These are phyloP conservation scores for Dalbergia cultrata DNA, from an alignment of 306 rosid genomes.

Conservation along the genomic window DNA sequence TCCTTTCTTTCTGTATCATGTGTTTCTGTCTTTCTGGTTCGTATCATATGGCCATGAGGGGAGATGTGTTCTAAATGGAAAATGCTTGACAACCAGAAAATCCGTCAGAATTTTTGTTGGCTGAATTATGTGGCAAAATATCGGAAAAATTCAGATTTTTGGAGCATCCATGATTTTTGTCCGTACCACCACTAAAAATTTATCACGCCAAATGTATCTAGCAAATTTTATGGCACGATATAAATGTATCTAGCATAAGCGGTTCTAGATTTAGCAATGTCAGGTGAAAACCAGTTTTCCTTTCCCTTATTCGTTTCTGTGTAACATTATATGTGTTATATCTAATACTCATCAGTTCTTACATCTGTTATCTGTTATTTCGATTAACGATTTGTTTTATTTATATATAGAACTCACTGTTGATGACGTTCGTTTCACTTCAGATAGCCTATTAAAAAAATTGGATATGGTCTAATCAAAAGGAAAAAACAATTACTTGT, in stretches of 20 bases:
- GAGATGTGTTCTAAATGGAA: too few relatives aligned
- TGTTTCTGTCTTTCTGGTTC: neutral
- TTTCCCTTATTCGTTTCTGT: neutral
- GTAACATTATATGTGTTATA: neutral
- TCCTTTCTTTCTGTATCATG: neutral
- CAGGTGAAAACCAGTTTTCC: constrained; percentile 27
- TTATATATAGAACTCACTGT: neutral
- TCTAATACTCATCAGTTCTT: neutral
- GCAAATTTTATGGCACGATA: too few relatives aligned
- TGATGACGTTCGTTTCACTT: constrained; percentile 2
- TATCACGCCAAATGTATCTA: too few relatives aligned
- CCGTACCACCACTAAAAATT: too few relatives aligned
- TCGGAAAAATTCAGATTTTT: too few relatives aligned
- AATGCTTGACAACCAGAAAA: too few relatives aligned
- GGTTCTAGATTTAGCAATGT: neutral
- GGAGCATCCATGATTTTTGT: too few relatives aligned
- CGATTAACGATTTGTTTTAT: neutral
- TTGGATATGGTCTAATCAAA: neutral
- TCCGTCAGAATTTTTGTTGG: too few relatives aligned
- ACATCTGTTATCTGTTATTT: constrained; percentile 29
- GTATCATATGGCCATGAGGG: too few relatives aligned
- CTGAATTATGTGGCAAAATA: too few relatives aligned
- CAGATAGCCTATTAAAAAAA: neutral
- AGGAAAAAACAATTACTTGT: neutral
- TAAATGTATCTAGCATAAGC: too few relatives aligned